Conservation (phyloP, 768 basidiomycete species). For the Hygrocybe punicea region DNA sequence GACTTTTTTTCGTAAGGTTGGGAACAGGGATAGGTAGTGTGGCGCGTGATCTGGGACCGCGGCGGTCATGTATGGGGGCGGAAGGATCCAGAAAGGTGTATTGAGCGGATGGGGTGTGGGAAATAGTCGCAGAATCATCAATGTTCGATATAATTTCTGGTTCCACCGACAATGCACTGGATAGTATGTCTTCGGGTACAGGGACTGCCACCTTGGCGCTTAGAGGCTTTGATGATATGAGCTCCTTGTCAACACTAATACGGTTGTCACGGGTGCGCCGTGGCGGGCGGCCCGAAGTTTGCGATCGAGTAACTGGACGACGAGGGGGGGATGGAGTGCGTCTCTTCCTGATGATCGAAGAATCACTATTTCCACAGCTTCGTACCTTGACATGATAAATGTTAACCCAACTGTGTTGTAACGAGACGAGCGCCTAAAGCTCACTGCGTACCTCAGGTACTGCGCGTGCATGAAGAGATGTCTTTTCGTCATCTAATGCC, state of each 20-base stretch:
- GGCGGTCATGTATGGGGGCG: conserved; percentile 31
- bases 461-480: background rate
- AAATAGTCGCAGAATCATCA: background rate
- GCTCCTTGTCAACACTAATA: background rate
- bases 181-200: background rate
- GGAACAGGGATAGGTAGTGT: conserved; percentile 68
- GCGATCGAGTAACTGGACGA: conserved; percentile 37
- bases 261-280: background rate
- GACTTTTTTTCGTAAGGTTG: conserved; percentile 75
- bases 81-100: conserved; percentile 13
- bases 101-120: background rate
- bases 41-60: conserved; percentile 50
- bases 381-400: background rate
- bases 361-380: conserved; percentile 1
- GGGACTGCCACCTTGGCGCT: background rate
- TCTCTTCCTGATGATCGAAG: background rate
- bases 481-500: background rate
- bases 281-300: conserved; percentile 22
- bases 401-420: background rate
- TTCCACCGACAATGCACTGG: background rate
- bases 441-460: conserved; percentile 4
- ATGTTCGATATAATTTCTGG: background rate
- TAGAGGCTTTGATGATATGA: background rate
- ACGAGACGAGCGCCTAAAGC: background rate
- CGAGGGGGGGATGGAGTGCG: conserved; percentile 11